Base-by-base conservation (phyloP, 139 green algal genomes). In the Pseudopediastrum boryanum region DNA sequence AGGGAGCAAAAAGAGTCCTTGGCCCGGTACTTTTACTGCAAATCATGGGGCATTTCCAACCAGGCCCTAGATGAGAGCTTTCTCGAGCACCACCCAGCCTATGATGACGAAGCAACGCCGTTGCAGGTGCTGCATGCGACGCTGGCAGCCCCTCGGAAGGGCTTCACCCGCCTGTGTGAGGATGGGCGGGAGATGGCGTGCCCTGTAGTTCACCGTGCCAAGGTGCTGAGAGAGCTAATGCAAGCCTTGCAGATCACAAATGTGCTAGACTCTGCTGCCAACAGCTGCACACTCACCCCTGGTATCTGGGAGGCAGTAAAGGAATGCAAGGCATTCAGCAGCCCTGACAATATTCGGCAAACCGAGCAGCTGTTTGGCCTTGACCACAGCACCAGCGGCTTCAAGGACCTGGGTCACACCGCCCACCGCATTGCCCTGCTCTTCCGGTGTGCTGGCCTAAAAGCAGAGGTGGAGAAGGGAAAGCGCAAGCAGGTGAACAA, bases 281-380 rank as follows among this genome's bases (percentile, higher is more conserved):
- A 46, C 59, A 44, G 16, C 6, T n/a, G n/a, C n/a, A n/a, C n/a
- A n/a, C 59, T 69, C 29, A 69, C 59, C 23, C 16, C 59, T 8
- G 59, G 42, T n/a, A 69, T 46, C 31, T 33, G 41, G 59, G 59
- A 69, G 4, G 10, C 58, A n/a, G n/a, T 69, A 6, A 69, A 21
- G 61, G 23, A 13, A 13, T 69, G 61, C 61, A 25, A 69, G 61
- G 61, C 61, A 31, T 41, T 69, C 31, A 46, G 61, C 61, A 69
- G 33, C 41, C 31, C 29, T n/a, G 29, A 69, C 19, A 9, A 16
- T n/a, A 62, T 25, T n/a, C 52, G 52, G 25, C 8, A 41, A 13
- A 69, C 61, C 23, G 29, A 13, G 61, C 61, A 16, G 16, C 33
- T 69, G 61, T 69, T 42, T 41, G 2, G 21, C 29, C 41, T 69